phyloP scores from a whole-genome alignment of 768 basidiomycete genomes.

The Pulveroboletus ravenelii region DNA sequence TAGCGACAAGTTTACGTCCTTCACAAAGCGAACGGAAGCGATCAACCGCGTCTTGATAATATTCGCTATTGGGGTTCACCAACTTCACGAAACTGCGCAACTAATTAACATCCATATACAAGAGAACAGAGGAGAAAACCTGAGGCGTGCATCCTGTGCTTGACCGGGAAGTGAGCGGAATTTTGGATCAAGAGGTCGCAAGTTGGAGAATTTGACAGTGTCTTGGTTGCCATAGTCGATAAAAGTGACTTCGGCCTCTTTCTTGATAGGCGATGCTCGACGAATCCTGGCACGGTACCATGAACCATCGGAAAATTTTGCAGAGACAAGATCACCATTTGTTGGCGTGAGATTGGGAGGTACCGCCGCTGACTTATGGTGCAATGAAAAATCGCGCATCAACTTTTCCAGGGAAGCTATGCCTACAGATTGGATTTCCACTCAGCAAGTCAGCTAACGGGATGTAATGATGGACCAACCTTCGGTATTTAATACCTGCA shows the following conservation, averaged over 20 bases:
- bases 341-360: conserved; percentile 74
- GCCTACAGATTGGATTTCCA: conserved; percentile 41
- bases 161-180: conserved; percentile 91
- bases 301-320: conserved; percentile 87
- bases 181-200: conserved; percentile 84
- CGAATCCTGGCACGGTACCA: conserved; percentile 97
- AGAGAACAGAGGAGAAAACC: conserved; percentile 37
- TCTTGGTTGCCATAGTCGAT: conserved; percentile 97
- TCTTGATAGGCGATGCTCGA: conserved; percentile 80
- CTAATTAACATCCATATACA: background rate
- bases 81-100: conserved; percentile 76
- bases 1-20: conserved; percentile 96
- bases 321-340: conserved; percentile 87
- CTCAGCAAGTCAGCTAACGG: background rate
- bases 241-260: conserved; percentile 92
- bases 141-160: conserved; percentile 90
- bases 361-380: conserved; percentile 65
- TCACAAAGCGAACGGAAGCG: conserved; percentile 84
- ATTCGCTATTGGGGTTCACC: conserved; percentile 77
- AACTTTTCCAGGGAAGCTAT: conserved; percentile 89
- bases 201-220: conserved; percentile 71
- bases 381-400: conserved; percentile 88
- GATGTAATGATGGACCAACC: conserved; percentile 43
- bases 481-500: conserved; percentile 89
- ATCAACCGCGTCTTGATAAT: conserved; percentile 77